Evolutionary conservation across 345 rosid genomes (phyloP).

Genomic region (Hibiscus trionum): DNA sequence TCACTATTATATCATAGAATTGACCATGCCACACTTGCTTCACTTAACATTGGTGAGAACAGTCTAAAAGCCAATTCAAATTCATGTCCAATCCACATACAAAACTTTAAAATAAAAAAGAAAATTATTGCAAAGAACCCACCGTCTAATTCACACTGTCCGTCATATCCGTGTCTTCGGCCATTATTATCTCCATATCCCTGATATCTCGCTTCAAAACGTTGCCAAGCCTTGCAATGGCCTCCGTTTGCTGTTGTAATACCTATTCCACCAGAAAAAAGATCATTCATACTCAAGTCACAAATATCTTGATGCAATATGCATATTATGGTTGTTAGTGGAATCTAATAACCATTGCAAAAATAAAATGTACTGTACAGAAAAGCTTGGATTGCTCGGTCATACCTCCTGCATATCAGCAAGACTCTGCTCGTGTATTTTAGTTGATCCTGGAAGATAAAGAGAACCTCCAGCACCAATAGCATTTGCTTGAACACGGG

Average conservation of each 20-base stretch:
- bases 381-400: neutral
- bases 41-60: neutral
- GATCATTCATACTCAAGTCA: neutral
- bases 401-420: conserved; percentile 93
- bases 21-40: neutral
- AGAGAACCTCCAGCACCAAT: conserved; percentile 52
- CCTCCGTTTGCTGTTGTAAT: conserved; percentile 86
- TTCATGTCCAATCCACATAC: conserved; percentile 2
- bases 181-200: conserved; percentile 78
- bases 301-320: neutral
- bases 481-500: conserved; percentile 70
- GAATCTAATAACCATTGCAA: neutral
- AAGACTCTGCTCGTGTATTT: conserved; percentile 90
- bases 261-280: conserved; percentile 29
- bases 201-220: conserved; percentile 33
- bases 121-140: neutral
- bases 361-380: neutral
- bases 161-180: conserved; percentile 57
- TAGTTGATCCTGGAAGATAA: conserved; percentile 87
- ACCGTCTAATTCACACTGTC: conserved; percentile 23
- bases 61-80: neutral
- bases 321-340: neutral
- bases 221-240: conserved; percentile 67
- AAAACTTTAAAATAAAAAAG: neutral
- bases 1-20: neutral